Evolutionary conservation across 2,329 filamentous ascomycete genomes (phyloP).

Genomic region (Camillea tinctor): DNA sequence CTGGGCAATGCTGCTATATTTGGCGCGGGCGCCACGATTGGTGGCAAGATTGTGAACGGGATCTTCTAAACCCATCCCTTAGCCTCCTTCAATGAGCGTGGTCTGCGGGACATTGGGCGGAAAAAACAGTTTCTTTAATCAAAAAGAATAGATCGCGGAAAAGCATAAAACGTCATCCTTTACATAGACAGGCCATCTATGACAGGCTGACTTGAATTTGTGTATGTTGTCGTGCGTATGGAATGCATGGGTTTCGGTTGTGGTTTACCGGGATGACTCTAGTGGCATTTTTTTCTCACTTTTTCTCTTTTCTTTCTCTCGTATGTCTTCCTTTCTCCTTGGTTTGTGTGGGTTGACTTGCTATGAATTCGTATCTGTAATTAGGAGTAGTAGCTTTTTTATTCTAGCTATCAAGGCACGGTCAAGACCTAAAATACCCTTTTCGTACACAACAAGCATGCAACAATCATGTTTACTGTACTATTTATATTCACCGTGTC

Average conservation of each 20-base stretch:
- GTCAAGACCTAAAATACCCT: neutral
- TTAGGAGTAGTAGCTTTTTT: neutral
- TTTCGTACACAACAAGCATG: neutral
- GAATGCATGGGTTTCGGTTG: neutral
- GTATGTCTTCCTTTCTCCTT: neutral
- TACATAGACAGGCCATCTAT: neutral
- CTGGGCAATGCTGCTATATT: constrained; percentile 81
- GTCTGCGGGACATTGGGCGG: neutral
- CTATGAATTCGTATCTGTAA: neutral
- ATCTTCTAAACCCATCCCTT: constrained; percentile 65
- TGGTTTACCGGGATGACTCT: neutral
- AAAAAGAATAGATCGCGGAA: neutral
- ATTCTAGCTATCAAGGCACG: neutral
- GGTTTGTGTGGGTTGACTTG: neutral
- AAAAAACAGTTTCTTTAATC: neutral
- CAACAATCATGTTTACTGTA: neutral
- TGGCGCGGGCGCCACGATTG: constrained; percentile 88
- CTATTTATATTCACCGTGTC: neutral
- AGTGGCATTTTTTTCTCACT: neutral
- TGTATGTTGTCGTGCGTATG: neutral
- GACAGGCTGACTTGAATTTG: neutral
- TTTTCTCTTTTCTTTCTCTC: neutral
- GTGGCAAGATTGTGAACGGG: constrained; percentile 84
- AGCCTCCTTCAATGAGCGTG: neutral
- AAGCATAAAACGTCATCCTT: neutral